Conservation (phyloP, 768 basidiomycete genomes). For the Mycena maculata region DNA sequence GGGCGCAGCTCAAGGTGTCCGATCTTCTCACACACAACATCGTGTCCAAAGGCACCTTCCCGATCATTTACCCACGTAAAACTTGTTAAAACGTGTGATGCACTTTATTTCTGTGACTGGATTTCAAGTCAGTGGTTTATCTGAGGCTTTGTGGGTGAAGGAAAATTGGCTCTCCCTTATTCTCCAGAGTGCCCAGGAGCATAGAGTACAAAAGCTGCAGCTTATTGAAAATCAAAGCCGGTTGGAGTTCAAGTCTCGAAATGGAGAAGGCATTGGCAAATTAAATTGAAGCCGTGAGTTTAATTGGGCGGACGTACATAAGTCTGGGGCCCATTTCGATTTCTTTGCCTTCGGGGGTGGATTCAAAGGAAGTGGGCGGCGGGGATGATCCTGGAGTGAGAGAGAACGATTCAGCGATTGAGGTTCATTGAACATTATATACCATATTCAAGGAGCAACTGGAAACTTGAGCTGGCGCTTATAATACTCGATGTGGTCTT, state of each 20-base stretch:
- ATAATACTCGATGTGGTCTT: conserved; percentile 70
- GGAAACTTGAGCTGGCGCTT: conserved; percentile 67
- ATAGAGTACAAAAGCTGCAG: too few species aligned
- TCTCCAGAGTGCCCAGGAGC: too few species aligned
- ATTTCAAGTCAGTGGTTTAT: too few species aligned
- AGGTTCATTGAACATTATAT: conserved; percentile 20
- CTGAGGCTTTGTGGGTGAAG: too few species aligned
- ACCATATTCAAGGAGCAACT: too few species aligned
- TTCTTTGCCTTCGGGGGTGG: conserved; percentile 58
- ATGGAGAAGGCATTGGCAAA: conserved; percentile 71
- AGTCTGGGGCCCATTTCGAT: conserved; percentile 34
- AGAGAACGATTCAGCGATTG: conserved; percentile 85
- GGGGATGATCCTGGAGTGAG: conserved; percentile 63
- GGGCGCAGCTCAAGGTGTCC: background rate
- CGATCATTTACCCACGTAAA: too few species aligned
- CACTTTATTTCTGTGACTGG: too few species aligned
- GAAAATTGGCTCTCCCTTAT: too few species aligned
- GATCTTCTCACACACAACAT: too few species aligned
- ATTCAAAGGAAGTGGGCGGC: conserved; percentile 61
- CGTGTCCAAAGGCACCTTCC: too few species aligned
- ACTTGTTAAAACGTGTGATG: too few species aligned
- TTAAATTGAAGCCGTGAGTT: conserved; percentile 84
- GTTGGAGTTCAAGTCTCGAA: conserved; percentile 63
- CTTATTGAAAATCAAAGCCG: conserved; percentile 83
- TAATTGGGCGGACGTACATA: conserved; percentile 62